Evolutionary conservation across 1,284 basidiomycete genomes (phyloP), one percentile per base, ranked within the genome.

Genomic region (Taiwanofungus camphoratus): DNA sequence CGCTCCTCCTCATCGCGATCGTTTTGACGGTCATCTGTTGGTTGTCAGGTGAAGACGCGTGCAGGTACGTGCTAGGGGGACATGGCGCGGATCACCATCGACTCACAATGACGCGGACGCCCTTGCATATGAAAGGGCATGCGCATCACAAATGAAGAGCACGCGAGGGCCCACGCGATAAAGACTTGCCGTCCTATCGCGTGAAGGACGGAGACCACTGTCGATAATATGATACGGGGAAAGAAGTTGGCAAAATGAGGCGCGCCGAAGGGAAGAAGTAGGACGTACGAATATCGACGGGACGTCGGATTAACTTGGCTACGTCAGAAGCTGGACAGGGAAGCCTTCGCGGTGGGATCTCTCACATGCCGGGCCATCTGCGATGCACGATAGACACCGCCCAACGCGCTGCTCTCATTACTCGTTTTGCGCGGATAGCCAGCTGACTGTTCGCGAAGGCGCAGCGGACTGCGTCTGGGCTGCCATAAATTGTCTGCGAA

Each of bases 251-350:
- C 34, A 32, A n/a, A 44, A 20, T 22, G 18, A 31, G 36, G 38
- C 37, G 31, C 33, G 39, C 46, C 41, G 42, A 40, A 40, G 42
- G 40, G 35, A 42, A 44, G 46, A 45, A 45, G 41, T 42, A 42
- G 40, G 40, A 31, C 39, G 41, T 32, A 37, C 36, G 38, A 37
- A 40, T 44, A 42, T 41, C 39, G 39, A 40, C 19, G n/a, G 24
- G 27, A 13, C 48, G 50, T 52, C 44, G 38, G 44, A 45, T 39
- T 41, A 43, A 35, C 45, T 50, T 46, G 44, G 41, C 39, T 41
- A 39, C 39, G 35, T 24, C 30, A 37, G 45, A 48, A 32, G 38
- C 36, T 22, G 12, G 26, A n/a, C 16, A 15, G 16, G 15, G n/a
- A 15, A 21, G 36, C n/a, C 39, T 32, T 41, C 29, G 27, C 12